Evolutionary conservation across 2,329 filamentous ascomycete genomes (phyloP), one percentile per base, ranked within the genome.

Genomic region (Penicillium sp.): DNA sequence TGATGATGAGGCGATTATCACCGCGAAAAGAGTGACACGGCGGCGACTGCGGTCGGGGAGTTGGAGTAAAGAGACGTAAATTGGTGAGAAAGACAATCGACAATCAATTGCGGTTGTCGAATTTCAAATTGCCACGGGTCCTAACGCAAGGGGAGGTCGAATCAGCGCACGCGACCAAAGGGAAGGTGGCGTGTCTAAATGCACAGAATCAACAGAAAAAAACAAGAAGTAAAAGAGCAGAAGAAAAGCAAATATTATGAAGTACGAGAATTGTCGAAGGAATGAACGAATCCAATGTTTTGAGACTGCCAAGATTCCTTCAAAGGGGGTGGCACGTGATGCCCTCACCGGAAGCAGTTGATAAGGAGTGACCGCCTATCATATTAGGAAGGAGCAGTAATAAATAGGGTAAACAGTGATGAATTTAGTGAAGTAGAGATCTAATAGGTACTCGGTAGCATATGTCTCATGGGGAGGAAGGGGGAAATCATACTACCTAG

Each of bases 11-110:
- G 47, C 36, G 45, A 26, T 18, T 3, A 33, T 16, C 49, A 39
- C 51, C 50, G 50, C 48, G 26, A 23, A 61, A 59, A n/a, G 51
- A 61, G 24, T 28, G 52, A 52, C 45, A 28, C 33, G 44, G 29
- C 11, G 14, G 43, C 18, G 50, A 52, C 28, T 37, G 39, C 40
- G 31, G 21, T 10, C 31, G 31, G 16, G 16, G n/a, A 1, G 11
- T 28, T 37, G 7, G 7, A 8, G 6, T 26, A 13, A 13, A 39
- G 23, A 13, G 13, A 16, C 13, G 40, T 26, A 21, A 18, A 10
- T 24, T 51, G 40, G 23, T 37, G 29, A 13, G 21, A 45, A 21
- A n/a, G 24, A 28, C 24, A 28, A 28, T 28, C 24, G 5, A 26
- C 16, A 29, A 24, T 44, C 24, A 44, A 45, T 36, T 39, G 14